Conservation (phyloP, 768 basidiomycete species). For the Boletellus sp. region DNA sequence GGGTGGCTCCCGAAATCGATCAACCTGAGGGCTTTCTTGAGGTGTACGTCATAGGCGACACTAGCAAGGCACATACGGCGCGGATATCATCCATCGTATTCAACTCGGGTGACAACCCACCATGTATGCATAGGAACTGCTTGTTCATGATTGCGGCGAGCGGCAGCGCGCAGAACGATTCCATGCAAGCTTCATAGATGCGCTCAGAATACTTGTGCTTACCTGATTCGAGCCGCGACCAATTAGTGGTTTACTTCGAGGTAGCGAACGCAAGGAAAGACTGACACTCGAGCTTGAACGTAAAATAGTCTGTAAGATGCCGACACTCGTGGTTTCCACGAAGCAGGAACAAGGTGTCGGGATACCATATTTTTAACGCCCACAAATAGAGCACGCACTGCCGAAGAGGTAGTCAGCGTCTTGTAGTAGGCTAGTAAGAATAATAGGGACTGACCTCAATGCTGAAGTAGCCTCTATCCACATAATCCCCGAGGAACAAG, state of each 20-base stretch:
- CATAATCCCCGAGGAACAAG: conserved; percentile 90
- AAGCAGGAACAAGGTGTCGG: conserved; percentile 91
- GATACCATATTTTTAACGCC: conserved; percentile 99
- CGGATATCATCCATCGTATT: conserved; percentile 95
- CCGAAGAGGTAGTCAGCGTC: neutral
- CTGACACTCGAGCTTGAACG: conserved; percentile 97
- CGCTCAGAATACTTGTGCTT: conserved; percentile 98
- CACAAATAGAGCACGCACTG: conserved; percentile 97
- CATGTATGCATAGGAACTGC: conserved; percentile 98
- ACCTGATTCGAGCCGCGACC: conserved; percentile 44
- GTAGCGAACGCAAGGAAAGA: conserved; percentile 8
- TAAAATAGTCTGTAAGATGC: conserved; percentile 97
- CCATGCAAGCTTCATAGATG: conserved; percentile 97
- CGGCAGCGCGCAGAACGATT: conserved; percentile 92
- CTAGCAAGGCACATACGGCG: conserved; percentile 46
- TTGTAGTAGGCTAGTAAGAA: neutral
- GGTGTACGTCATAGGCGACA: neutral
- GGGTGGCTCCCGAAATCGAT: conserved; percentile 97
- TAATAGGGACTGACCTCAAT: conserved; percentile 62
- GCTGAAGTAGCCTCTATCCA: conserved; percentile 91
- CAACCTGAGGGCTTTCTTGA: conserved; percentile 54
- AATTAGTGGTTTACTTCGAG: conserved; percentile 4
- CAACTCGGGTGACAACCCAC: conserved; percentile 92
- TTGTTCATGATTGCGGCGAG: conserved; percentile 99
- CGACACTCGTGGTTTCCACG: conserved; percentile 99